These are phyloP conservation scores for Dianthus caryophyllus DNA, from an alignment of 148 eudicot species.

Conservation along the genomic window DNA sequence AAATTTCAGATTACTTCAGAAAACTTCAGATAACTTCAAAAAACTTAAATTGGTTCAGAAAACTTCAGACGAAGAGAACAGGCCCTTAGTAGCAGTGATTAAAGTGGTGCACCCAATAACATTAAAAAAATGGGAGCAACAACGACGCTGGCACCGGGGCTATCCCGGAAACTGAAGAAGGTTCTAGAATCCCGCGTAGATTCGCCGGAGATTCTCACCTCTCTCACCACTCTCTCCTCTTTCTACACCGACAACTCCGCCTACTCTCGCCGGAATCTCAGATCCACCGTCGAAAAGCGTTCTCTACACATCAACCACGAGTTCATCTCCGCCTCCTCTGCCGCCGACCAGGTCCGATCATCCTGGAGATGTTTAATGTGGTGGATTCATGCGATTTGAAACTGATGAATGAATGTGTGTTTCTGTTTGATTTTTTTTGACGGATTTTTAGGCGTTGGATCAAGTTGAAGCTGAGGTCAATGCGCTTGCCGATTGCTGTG, in stretches of 20 bases:
- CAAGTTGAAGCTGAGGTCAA: conserved; percentile 97
- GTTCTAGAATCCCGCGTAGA: conserved; percentile 86
- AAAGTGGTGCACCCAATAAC: too few relatives aligned
- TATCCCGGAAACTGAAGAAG: conserved; percentile 91
- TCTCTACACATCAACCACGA: conserved; percentile 76
- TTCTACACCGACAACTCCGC: conserved; percentile 76
- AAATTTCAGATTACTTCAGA: too few relatives aligned
- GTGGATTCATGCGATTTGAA: too few relatives aligned
- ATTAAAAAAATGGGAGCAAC: conserved; percentile 54
- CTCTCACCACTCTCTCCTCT: conserved; percentile 71
- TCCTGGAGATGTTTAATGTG: too few relatives aligned
- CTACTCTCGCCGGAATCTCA: conserved; percentile 75
- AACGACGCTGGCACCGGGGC: conserved; percentile 78
- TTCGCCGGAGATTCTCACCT: conserved; percentile 69
- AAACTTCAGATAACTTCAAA: too few relatives aligned
- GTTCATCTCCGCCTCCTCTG: conserved; percentile 65
- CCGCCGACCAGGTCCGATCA: conserved; percentile 68
- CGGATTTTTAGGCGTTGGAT: conserved; percentile 70
- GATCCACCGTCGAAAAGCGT: conserved; percentile 91
- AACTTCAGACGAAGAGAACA: too few relatives aligned
- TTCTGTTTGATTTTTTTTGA: neutral
- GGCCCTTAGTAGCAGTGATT: too few relatives aligned
- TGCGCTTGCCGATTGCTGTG: conserved; percentile 84
- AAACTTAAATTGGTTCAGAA: too few relatives aligned
- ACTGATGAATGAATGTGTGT: too few relatives aligned